Percentiles rank a stretch among this genome's conserved stretches.
Evolutionary conservation across 2,329 filamentous ascomycete species (phyloP).

Genomic region (Fonsecaea monophora): DNA sequence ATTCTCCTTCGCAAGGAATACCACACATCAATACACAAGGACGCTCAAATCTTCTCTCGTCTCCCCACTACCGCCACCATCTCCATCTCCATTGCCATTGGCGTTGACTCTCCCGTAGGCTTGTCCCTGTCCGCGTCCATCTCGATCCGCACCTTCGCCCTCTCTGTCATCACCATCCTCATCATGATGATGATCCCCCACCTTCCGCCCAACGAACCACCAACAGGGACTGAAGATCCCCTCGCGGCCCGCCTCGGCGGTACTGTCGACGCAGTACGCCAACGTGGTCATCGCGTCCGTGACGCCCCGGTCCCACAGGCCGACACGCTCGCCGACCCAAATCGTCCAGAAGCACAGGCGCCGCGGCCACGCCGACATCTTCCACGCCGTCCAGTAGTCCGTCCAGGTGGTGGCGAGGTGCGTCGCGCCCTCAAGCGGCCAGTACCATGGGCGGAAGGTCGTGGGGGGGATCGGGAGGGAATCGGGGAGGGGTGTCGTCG

Average conservation of each 20-base stretch:
- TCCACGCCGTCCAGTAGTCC: constrained; percentile 33
- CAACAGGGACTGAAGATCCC: constrained; percentile 39
- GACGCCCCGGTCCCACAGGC: constrained; percentile 33
- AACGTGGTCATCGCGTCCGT: constrained; percentile 31
- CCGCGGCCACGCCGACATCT: constrained; percentile 28
- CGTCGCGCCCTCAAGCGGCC: constrained; percentile 35
- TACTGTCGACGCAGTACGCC: constrained; percentile 31
- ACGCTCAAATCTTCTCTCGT: neutral
- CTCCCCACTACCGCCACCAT: neutral
- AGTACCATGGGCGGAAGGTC: constrained; percentile 40
- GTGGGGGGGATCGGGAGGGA: neutral
- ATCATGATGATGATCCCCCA: neutral
- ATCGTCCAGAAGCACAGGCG: constrained; percentile 25
- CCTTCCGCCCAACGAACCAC: constrained; percentile 39
- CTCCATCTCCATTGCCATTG: neutral
- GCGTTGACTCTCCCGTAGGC: neutral
- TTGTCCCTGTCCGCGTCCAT: neutral
- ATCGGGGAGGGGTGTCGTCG: neutral
- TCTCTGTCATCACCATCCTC: neutral
- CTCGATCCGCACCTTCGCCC: neutral
- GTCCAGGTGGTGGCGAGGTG: constrained; percentile 26
- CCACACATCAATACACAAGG: neutral
- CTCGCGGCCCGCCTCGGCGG: constrained; percentile 28
- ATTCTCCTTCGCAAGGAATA: neutral
- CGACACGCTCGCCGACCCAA: constrained; percentile 32